Percentiles rank a stretch among this genome's conserved stretches.
These are phyloP conservation scores for Primulina eburnea DNA, from an alignment of 257 asterid genomes.

Conservation along the genomic window DNA sequence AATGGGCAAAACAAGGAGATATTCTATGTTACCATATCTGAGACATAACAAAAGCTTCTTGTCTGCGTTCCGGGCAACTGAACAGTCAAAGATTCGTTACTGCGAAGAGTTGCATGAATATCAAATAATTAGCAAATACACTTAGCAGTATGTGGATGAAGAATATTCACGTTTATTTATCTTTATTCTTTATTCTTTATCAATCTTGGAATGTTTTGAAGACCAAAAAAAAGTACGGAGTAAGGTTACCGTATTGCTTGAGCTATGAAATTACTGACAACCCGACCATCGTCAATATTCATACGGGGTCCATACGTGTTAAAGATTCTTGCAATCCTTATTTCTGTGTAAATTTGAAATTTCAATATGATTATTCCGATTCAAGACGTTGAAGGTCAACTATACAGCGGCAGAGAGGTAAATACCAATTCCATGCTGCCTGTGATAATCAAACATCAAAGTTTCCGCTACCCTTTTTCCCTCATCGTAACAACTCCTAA, in stretches of 20 bases:
- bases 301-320: constrained; percentile 96
- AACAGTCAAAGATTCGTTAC: constrained; percentile 80
- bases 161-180: not conserved
- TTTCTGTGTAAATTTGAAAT: constrained; percentile 41
- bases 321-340: constrained; percentile 93
- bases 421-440: constrained; percentile 93
- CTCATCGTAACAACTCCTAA: constrained; percentile 91
- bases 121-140: not conserved
- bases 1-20: not conserved
- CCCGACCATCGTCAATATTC: constrained; percentile 97
- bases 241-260: constrained; percentile 76
- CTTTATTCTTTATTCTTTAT: not conserved
- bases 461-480: constrained; percentile 98
- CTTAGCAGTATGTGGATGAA: not conserved
- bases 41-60: constrained; percentile 60
- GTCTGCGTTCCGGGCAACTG: constrained; percentile 96
- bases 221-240: not conserved
- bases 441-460: constrained; percentile 91
- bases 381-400: not conserved
- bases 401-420: not conserved
- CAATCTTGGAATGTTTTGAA: not conserved
- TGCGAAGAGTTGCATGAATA: constrained; percentile 25
- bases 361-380: not conserved
- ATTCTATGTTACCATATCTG: constrained; percentile 41
- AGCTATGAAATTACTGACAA: constrained; percentile 92